phyloP scores from a whole-genome alignment of 2,329 filamentous ascomycete genomes.

The Trichoderma sp. region DNA sequence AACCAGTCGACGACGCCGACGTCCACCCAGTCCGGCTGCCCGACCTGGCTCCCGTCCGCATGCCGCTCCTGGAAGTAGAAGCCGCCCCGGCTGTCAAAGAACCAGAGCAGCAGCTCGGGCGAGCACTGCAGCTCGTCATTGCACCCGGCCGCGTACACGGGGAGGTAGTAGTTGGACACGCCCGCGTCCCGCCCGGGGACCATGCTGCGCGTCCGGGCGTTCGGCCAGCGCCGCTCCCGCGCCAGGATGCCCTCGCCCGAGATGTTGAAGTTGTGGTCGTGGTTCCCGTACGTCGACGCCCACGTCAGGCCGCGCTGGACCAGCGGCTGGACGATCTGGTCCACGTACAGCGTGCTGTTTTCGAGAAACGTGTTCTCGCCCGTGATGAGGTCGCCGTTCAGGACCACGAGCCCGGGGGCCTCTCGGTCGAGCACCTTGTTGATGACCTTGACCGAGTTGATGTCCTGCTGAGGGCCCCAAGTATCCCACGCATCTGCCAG shows the following conservation, averaged over 20 bases:
- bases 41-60: conserved; percentile 37
- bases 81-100: conserved; percentile 69
- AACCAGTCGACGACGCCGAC: conserved; percentile 51
- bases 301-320: conserved; percentile 58
- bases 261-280: conserved; percentile 64
- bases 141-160: conserved; percentile 47
- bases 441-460: conserved; percentile 60
- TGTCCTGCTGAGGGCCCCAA: conserved; percentile 57
- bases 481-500: conserved; percentile 47
- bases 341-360: conserved; percentile 60
- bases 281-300: conserved; percentile 72
- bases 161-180: conserved; percentile 52
- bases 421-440: conserved; percentile 60
- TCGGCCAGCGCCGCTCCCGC: conserved; percentile 46
- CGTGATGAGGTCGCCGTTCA: conserved; percentile 73
- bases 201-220: conserved; percentile 47
- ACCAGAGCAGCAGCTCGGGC: conserved; percentile 63
- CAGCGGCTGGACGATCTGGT: conserved; percentile 61
- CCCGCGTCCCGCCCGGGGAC: conserved; percentile 43
- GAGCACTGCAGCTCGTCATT: conserved; percentile 37
- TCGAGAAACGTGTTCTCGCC: conserved; percentile 62
- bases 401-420: conserved; percentile 60
- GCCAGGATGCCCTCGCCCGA: conserved; percentile 49
- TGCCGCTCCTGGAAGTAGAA: conserved; percentile 49
- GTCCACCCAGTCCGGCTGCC: conserved; percentile 51